Base-by-base conservation (phyloP, 2,329 filamentous ascomycete species). In the Lecanicillium sp. region DNA sequence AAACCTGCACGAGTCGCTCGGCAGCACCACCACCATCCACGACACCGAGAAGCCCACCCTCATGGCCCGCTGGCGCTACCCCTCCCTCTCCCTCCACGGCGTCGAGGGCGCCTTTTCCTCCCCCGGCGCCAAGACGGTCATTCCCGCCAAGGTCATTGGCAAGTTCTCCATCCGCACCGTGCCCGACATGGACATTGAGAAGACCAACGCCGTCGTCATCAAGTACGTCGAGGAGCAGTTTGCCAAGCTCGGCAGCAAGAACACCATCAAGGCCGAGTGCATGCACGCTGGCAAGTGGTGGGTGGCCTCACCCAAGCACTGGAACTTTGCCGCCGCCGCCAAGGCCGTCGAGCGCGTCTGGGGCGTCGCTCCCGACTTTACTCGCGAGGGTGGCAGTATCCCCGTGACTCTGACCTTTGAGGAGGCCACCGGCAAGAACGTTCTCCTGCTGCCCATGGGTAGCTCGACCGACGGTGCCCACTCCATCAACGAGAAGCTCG, bases 121-220 rank as follows among this genome's bases (percentile, higher is more conserved):
- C 2, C 86, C 90, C 5, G 93, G 93, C 39, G 93, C 90, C 49
- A 98, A 98, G 80, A 98, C 93, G 1, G 93, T 98, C 60, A 98
- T 98, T 59, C 93, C 93, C 3, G 91, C 93, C 62, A 96, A 96
- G 76, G 93, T 98, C 50, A 87, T 85, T 61, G 93, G 93, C 70
- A 98, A 98, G 74, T 98, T 98, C 76, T 95, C 88, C 43, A 96
- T 98, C 71, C 84, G 93, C 58, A 97, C 90, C 29, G 93, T 98
- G 19, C 93, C 93, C 45, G 82, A 98, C 72, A 98, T 98, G 93
- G 87, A 96, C 65, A 89, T 89, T 58, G 83, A 89, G 49, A 81
- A 84, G 62, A 94, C 95, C 61, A 94, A 95, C 71, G 78, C 83
- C 63, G 77, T 85, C 37, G 91, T 98, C 36, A 86, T 82, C 72